Base-by-base conservation (phyloP, 2,329 filamentous ascomycete genomes). In the Tolypocladium pustulatum region DNA sequence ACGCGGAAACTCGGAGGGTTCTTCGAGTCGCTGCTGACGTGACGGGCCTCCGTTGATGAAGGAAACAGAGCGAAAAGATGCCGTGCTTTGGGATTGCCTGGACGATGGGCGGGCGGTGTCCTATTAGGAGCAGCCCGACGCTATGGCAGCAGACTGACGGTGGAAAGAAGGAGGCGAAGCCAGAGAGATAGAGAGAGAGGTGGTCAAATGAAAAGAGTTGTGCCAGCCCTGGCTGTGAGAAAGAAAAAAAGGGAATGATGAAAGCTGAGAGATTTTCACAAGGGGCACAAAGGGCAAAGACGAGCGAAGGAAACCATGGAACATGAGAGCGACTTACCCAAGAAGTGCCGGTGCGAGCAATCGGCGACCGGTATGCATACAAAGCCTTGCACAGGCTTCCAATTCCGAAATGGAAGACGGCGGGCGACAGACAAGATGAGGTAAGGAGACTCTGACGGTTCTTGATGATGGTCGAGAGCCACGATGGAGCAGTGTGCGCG, bases 321-420 rank as follows among this genome's bases (percentile, higher is more conserved):
- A 17, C 17, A 38, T 17, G 61, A 62, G 60, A 65, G 58, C 59
- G 57, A 69, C 69, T 71, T 66, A 72, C 71, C 63, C 59, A 65
- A 64, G 62, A 67, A 62, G 58, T 63, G 63, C 61, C 64, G 63
- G 60, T 57, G 60, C 65, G 58, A 69, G 67, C 66, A 69, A 71
- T 69, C 66, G 68, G 67, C 68, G 68, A 71, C 59, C 59, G 64
- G 66, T 76, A 76, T 68, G 62, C 71, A 75, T 76, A 76, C 66
- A 75, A 70, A 66, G 59, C 60, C 65, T 61, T 59, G 57, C 57
- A 53, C 40, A 62, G 64, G 58, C 62, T 63, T 63, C 63, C 63
- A 69, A 67, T 54, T 61, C 41, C 54, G 59, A 59, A n/a, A 56
- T 27, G 49, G 43, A 57, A 58, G 52, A 57, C 58, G 54, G 37